Base-by-base conservation (phyloP, 179 eudicot genomes). In the Beta lomatogona region DNA sequence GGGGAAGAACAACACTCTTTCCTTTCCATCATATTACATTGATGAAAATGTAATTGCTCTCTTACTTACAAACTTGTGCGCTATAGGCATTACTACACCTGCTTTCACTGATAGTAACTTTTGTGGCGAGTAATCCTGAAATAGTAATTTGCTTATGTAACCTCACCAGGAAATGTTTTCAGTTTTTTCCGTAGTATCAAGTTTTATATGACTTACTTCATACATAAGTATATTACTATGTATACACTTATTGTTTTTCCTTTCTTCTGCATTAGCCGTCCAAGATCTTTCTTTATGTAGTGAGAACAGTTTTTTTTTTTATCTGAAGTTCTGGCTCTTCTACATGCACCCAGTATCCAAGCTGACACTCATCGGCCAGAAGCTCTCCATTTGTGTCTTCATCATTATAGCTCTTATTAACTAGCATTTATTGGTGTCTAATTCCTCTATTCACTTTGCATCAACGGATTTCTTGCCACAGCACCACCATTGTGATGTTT, bases 1-100 rank as follows among this genome's bases (percentile, higher is more conserved):
- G 82, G 98, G 93, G 74, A 91, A 88, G 79, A 91, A 85, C 81
- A 92, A 82, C 74, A 89, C 90, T 18, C 92, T 92, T 76, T 91
- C 99, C 70, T 91, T 95, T 87, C 99, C 99, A 59, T 90, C 95
- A 74, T 93, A 95, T 87, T 95, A 93, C 86, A 95, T 95, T 77
- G 98, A 95, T 86, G 99, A 95, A 90, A 91, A 93, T 95, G 99
- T 95, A 92, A 93, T 89, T 87, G 73, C 77, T 77, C 75, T 71
- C 50, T 78, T 73, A 79, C 78, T 79, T 78, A 57, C 48, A 46
- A 54, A 71, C 10, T 57, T 9, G 8, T 70, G 41, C 65, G 19
- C n/a, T n/a, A n/a, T n/a, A n/a, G n/a, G n/a, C n/a, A n/a, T n/a
- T n/a, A n/a, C n/a, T n/a, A n/a, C n/a, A n/a, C n/a, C n/a, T n/a